Evolutionary conservation across 495 filamentous ascomycete genomes (phyloP).

Genomic region (Penicillium fimorum): DNA sequence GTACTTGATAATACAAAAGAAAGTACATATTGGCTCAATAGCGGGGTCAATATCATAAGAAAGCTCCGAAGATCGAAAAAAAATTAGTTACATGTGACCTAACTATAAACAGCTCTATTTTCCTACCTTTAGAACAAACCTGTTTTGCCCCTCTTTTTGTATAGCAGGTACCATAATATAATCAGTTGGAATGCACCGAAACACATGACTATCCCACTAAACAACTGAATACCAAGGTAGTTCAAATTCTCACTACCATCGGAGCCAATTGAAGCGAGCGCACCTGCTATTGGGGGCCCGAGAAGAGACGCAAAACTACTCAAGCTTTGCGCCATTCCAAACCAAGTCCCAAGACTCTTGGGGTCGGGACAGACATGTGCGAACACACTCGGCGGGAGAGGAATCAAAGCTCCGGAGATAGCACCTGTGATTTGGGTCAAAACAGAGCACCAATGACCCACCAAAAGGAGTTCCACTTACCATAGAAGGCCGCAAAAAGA

Average conservation of each 20-base stretch:
- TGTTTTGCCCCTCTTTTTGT: conserved; percentile 21
- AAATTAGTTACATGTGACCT: not conserved
- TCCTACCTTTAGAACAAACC: conserved; percentile 17
- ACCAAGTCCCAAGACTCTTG: conserved; percentile 58
- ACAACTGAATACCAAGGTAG: conserved; percentile 26
- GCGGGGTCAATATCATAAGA: too few species aligned
- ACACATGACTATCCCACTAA: conserved; percentile 25
- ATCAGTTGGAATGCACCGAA: conserved; percentile 19
- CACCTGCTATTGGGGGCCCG: conserved; percentile 66
- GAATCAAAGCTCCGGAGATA: conserved; percentile 65
- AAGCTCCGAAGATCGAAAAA: not conserved
- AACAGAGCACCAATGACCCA: not conserved
- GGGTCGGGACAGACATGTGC: conserved; percentile 63
- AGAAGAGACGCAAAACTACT: conserved; percentile 64
- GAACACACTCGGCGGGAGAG: conserved; percentile 56
- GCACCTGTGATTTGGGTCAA: conserved; percentile 37
- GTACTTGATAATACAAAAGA: not conserved
- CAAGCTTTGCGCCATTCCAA: conserved; percentile 74
- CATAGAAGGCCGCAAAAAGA: conserved; percentile 60
- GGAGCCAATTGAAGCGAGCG: conserved; percentile 32
- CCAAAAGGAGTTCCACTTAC: not conserved
- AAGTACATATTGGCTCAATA: not conserved
- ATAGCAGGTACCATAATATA: conserved; percentile 23
- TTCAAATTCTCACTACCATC: conserved; percentile 24
- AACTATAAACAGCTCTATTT: not conserved